A percentile compares a stretch with the other conserved stretches of the same genome.
phyloP scores from a whole-genome alignment of 495 filamentous ascomycete genomes.

The Xylaria curta region DNA sequence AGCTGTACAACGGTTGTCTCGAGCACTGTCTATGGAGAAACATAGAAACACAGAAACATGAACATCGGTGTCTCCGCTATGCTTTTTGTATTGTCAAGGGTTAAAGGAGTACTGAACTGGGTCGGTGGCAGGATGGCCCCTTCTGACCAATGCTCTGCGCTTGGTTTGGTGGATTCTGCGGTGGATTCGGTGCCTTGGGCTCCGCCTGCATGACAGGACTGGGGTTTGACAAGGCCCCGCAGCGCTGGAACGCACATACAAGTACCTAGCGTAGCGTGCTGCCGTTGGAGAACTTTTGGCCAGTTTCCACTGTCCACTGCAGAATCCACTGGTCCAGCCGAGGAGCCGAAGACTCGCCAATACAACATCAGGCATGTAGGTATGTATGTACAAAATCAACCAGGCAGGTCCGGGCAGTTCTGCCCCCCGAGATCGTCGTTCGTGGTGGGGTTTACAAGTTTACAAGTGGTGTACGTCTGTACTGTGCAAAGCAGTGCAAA shows the following conservation, averaged over 20 bases:
- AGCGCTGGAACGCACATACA: neutral
- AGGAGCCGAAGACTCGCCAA: constrained; percentile 17
- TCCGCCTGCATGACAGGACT: constrained; percentile 14
- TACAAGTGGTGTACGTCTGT: no score
- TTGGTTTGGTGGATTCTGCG: constrained; percentile 12
- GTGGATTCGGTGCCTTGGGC: constrained; percentile 5
- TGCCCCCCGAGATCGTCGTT: constrained; percentile 16
- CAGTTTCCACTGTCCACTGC: neutral
- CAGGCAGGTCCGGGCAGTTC: constrained; percentile 1
- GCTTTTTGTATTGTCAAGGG: constrained; percentile 19
- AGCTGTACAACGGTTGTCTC: neutral
- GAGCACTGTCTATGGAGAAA: neutral
- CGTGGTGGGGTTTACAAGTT: neutral
- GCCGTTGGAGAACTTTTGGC: neutral
- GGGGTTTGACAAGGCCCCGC: constrained; percentile 5
- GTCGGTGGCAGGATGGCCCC: neutral
- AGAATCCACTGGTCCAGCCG: neutral
- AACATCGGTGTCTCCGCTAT: neutral
- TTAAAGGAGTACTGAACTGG: neutral
- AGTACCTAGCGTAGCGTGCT: neutral
- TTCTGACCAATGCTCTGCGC: constrained; percentile 7
- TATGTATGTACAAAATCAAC: neutral
- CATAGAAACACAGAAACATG: neutral
- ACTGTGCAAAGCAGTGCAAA: neutral
- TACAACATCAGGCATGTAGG: neutral